A percentile compares a stretch with the other conserved stretches of the same genome.
These are phyloP conservation scores for Symmetrospora coprosmae DNA, from an alignment of 768 basidiomycete species.

Conservation along the genomic window DNA sequence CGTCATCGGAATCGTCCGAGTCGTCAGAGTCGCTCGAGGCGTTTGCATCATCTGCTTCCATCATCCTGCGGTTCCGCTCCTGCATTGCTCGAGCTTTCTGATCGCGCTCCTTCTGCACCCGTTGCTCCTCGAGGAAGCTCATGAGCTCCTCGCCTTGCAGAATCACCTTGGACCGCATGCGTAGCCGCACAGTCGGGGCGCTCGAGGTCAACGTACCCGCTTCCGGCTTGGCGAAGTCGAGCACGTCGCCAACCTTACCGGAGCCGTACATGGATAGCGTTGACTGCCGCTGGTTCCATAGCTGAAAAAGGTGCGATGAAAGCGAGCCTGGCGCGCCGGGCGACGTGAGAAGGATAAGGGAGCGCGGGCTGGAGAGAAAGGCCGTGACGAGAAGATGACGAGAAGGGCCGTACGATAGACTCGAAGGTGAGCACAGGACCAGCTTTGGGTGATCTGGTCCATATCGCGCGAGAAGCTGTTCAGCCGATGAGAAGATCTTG, in stretches of 20 bases:
- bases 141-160: conserved; percentile 80
- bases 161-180: conserved; percentile 82
- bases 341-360: conserved; percentile 72
- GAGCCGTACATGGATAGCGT: conserved; percentile 65
- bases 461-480: conserved; percentile 62
- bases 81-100: conserved; percentile 71
- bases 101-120: conserved; percentile 62
- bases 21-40: conserved; percentile 38
- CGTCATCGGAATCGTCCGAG: conserved; percentile 51
- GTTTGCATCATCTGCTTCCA: conserved; percentile 79
- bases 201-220: not conserved
- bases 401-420: conserved; percentile 81
- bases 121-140: conserved; percentile 59
- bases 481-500: conserved; percentile 77
- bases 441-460: conserved; percentile 81
- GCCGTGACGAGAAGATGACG: conserved; percentile 64
- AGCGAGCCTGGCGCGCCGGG: conserved; percentile 68
- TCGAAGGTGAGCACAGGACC: conserved; percentile 81
- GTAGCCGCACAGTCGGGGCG: not conserved
- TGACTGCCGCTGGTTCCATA: conserved; percentile 73
- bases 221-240: conserved; percentile 52
- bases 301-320: conserved; percentile 60
- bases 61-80: conserved; percentile 67
- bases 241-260: conserved; percentile 70
- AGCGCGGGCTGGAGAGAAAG: conserved; percentile 67